phyloP scores from a whole-genome alignment of 148 eudicot genomes.

The Selenicereus undatus region DNA sequence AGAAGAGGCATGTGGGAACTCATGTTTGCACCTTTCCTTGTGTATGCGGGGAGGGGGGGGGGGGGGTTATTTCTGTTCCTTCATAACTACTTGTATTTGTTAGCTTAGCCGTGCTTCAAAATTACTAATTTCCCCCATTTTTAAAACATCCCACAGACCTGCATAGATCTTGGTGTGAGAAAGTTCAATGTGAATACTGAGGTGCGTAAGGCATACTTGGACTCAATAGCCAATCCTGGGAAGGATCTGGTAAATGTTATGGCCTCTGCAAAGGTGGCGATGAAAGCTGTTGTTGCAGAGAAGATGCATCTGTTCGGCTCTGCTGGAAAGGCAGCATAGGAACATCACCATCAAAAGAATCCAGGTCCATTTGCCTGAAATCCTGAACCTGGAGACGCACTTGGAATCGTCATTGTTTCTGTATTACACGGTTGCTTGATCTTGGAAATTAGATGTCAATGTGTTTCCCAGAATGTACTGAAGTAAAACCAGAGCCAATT shows the following conservation, averaged over 20 bases:
- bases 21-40: too few species aligned
- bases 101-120: neutral
- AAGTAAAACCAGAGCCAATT: too few species aligned
- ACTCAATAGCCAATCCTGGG: conserved; percentile 47
- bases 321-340: conserved; percentile 55
- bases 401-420: neutral
- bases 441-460: neutral
- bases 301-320: conserved; percentile 96
- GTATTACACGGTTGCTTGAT: neutral
- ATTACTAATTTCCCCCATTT: neutral
- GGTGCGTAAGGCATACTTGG: conserved; percentile 93
- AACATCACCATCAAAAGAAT: neutral
- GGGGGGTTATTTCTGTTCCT: too few species aligned
- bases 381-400: neutral
- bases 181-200: conserved; percentile 98
- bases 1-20: too few species aligned
- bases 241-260: conserved; percentile 77
- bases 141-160: conserved; percentile 43
- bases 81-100: neutral
- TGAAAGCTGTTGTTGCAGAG: conserved; percentile 84
- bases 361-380: neutral
- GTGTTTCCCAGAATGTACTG: too few species aligned
- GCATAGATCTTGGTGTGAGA: conserved; percentile 81
- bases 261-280: conserved; percentile 87
- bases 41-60: too few species aligned